A percentile compares a stretch with the other conserved stretches of the same genome.
Evolutionary conservation across 257 asterid genomes (phyloP).

Genomic region (Echium plantagineum): DNA sequence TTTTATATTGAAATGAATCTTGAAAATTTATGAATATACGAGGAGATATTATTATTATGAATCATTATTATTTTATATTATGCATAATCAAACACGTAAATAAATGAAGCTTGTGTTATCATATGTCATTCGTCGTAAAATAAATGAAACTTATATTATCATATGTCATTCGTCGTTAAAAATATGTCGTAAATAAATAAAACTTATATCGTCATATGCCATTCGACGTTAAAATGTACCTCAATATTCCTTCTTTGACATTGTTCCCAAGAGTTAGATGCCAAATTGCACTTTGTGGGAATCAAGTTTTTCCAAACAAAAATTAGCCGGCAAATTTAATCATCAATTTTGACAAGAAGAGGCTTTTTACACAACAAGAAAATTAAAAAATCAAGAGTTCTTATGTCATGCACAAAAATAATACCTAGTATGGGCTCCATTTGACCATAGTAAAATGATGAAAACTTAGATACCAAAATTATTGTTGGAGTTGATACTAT

Average conservation of each 20-base stretch:
- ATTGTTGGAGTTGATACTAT: conserved; percentile 43
- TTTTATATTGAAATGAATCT: too few relatives aligned
- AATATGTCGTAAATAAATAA: too few relatives aligned
- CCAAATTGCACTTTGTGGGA: neutral
- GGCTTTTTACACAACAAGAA: neutral
- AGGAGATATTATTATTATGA: too few relatives aligned
- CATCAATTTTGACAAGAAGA: conserved; percentile 7
- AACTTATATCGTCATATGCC: too few relatives aligned
- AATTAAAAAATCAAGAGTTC: neutral
- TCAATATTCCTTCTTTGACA: neutral
- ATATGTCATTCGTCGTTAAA: too few relatives aligned
- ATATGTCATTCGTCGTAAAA: too few relatives aligned
- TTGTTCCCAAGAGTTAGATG: neutral
- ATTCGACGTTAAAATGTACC: too few relatives aligned
- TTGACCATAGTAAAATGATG: neutral
- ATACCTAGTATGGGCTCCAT: conserved; percentile 3
- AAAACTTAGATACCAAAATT: conserved; percentile 28
- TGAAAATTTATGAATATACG: too few relatives aligned
- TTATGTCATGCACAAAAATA: neutral
- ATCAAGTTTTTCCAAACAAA: neutral
- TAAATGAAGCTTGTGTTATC: too few relatives aligned
- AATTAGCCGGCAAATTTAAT: conserved; percentile 1
- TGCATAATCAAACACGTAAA: too few relatives aligned
- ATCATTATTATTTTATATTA: too few relatives aligned
- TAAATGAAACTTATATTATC: too few relatives aligned